These are phyloP conservation scores for Fomitopsis schrenkii DNA, from an alignment of 1,284 basidiomycete genomes.

Conservation along the genomic window DNA sequence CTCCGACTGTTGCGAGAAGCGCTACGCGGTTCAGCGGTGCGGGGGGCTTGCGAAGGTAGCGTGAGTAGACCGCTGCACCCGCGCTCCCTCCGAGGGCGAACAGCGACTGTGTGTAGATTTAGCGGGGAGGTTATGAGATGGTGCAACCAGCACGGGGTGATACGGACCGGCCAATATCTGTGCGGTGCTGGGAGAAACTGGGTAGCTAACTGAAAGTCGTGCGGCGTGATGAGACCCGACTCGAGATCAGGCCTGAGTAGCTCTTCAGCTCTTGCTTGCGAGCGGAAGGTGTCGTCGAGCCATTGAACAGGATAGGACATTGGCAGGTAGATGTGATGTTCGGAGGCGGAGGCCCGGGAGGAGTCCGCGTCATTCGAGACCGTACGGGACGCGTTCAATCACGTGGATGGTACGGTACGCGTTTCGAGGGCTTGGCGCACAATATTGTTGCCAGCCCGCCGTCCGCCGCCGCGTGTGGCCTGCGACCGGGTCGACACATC, in stretches of 20 bases:
- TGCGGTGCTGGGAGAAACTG: constrained; percentile 46
- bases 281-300: constrained; percentile 37
- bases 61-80: constrained; percentile 10
- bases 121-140: not conserved
- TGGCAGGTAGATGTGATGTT: not conserved
- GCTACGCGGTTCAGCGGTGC: constrained; percentile 12
- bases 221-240: constrained; percentile 43
- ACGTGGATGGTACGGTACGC: constrained; percentile 2
- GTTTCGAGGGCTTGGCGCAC: not conserved
- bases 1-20: constrained; percentile 10
- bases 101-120: constrained; percentile 15
- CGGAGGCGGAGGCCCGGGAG: not conserved
- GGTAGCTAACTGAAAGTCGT: constrained; percentile 52
- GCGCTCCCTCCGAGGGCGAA: constrained; percentile 18
- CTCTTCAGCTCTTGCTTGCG: constrained; percentile 29
- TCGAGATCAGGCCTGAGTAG: constrained; percentile 60
- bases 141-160: not conserved
- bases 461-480: not conserved
- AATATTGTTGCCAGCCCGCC: not conserved
- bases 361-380: not conserved
- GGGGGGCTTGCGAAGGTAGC: constrained; percentile 9
- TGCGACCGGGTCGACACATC: not conserved
- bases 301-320: constrained; percentile 27
- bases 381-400: constrained; percentile 3
- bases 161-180: constrained; percentile 38